Evolutionary conservation across 208 protist genomes (phyloP), one percentile per base, ranked within the genome.

Genomic region (Acanthamoeba castellanii): DNA sequence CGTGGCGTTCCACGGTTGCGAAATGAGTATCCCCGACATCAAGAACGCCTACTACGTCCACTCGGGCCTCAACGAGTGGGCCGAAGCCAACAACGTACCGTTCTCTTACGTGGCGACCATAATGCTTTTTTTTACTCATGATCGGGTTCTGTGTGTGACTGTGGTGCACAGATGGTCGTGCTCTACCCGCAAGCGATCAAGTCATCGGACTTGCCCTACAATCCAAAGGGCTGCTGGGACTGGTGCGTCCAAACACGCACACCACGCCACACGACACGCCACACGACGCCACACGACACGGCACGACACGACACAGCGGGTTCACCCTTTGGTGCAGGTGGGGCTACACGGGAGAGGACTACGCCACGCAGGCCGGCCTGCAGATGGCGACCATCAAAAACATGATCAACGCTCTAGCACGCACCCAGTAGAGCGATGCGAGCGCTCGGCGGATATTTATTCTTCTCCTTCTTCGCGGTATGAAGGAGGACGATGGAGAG

Each of bases 51-150:
- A 95, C 78, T 93, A 89, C 27, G 30, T 30, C 20, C 66, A 95
- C 81, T 70, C 74, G 6, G 95, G 95, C 20, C 95, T 89, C 68
- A 95, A 95, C 70, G 47, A 84, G 50, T 95, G 95, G 95, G 95
- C 90, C 20, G 95, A 95, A 20, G 91, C 92, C 70, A 95, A 95
- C 92, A 95, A 95, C 89, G 95, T 95, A 87, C 78, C 45, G 11
- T 61, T 22, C 20, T 61, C 20, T 61, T 61, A 5, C 64, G 25
- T 9, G 64, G 6, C 64, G 27, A 2, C 64, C 64, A 30, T 30
- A 76, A 42, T 37, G 11, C 8, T 76, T 30, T 42, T 14, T 34
- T 76, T 32, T 22, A 70, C 14, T 45, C 22, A 32, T 20, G 42
- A 74, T 0, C 68, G 32, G 0, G 32, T 8, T 74, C 22, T 14